Conservation (phyloP, 306 rosid species). For the Mucuna pruriens region DNA sequence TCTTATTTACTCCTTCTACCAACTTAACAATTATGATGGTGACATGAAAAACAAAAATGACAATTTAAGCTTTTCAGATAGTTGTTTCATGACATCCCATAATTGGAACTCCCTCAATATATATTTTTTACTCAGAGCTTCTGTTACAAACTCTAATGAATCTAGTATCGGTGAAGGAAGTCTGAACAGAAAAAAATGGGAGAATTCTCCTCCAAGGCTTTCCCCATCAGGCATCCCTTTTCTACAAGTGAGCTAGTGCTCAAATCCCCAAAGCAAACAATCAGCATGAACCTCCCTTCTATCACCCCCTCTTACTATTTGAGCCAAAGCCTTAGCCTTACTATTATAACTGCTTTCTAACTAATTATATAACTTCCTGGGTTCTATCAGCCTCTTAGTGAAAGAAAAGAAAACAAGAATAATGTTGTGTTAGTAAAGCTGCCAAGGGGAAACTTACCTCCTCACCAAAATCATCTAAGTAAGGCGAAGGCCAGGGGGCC, state of each 20-base stretch:
- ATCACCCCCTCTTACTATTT: neutral
- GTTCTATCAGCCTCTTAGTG: constrained; percentile 1
- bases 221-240: neutral
- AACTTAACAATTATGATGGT: too few species aligned
- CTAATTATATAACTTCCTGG: neutral
- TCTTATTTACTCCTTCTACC: too few species aligned
- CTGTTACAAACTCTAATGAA: too few species aligned
- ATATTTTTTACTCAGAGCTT: too few species aligned
- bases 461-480: constrained; percentile 95
- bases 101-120: too few species aligned
- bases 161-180: too few species aligned
- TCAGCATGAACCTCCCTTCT: neutral
- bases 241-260: neutral
- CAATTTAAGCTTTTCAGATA: too few species aligned
- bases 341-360: neutral
- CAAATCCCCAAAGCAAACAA: neutral
- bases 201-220: too few species aligned
- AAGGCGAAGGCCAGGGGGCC: constrained; percentile 98
- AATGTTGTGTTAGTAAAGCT: neutral
- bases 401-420: neutral
- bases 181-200: too few species aligned
- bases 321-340: neutral
- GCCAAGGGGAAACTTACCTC: constrained; percentile 64
- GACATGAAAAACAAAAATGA: too few species aligned
- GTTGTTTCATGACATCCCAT: too few species aligned